Evolutionary conservation across 2,329 filamentous ascomycete genomes (phyloP).

Genomic region (Exophiala bonariae): DNA sequence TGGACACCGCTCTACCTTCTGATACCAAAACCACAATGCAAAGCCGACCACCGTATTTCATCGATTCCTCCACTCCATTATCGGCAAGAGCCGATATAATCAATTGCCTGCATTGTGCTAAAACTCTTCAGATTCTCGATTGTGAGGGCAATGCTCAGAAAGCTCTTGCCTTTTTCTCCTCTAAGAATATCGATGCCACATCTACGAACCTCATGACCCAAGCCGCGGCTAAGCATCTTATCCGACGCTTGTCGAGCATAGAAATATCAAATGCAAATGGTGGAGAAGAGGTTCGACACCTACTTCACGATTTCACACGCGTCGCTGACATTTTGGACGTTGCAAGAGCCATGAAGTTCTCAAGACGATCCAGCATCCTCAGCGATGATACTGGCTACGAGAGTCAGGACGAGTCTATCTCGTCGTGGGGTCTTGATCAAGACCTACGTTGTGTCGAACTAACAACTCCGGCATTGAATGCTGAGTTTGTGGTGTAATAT

Average conservation of each 20-base stretch:
- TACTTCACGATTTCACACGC: constrained; percentile 13
- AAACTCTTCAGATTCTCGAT: constrained; percentile 55
- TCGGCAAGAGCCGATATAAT: constrained; percentile 54
- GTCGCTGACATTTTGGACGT: constrained; percentile 18
- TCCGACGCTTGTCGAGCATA: constrained; percentile 17
- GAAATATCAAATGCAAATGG: constrained; percentile 13
- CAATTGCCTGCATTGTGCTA: constrained; percentile 59
- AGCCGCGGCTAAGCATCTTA: constrained; percentile 24
- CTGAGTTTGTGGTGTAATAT: constrained; percentile 8
- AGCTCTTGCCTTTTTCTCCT: constrained; percentile 36
- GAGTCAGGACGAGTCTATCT: constrained; percentile 28
- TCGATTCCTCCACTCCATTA: constrained; percentile 55
- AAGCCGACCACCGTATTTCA: constrained; percentile 41
- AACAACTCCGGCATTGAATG: neutral
- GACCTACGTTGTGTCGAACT: neutral
- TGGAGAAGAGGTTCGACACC: constrained; percentile 22
- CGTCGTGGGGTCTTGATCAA: constrained; percentile 11
- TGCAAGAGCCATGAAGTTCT: constrained; percentile 13
- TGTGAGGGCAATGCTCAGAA: constrained; percentile 31
- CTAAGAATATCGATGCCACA: constrained; percentile 32
- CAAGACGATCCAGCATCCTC: constrained; percentile 32
- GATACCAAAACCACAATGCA: constrained; percentile 7
- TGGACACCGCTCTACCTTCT: constrained; percentile 52
- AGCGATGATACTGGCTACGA: constrained; percentile 44
- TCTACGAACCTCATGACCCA: constrained; percentile 23